Conservation (phyloP, 768 basidiomycete genomes). For the Mycena maculata region DNA sequence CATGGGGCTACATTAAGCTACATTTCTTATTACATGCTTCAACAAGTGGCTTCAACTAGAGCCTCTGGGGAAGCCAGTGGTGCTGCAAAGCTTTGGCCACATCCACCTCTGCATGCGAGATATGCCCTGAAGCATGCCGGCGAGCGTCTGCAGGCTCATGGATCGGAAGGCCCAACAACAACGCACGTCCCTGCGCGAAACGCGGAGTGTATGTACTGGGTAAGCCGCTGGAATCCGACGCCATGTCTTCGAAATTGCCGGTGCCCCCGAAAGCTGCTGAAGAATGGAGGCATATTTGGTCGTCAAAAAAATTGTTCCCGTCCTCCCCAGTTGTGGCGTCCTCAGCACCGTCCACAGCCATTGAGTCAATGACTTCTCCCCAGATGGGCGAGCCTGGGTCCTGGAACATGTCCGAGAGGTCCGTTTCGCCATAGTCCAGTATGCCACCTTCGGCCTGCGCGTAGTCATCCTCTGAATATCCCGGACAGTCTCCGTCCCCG, state of each 20-base stretch:
- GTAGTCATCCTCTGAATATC: not conserved
- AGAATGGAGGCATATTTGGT: not conserved
- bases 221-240: conserved; percentile 21
- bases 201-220: conserved; percentile 26
- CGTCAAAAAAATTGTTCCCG: not conserved
- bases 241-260: not conserved
- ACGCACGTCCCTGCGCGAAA: conserved; percentile 66
- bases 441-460: conserved; percentile 2
- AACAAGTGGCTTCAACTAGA: conserved; percentile 46
- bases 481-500: not conserved
- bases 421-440: not conserved
- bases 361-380: conserved; percentile 5
- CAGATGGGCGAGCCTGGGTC: not conserved
- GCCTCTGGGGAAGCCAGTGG: conserved; percentile 76
- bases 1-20: no score
- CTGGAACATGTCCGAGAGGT: not conserved
- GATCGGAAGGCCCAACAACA: conserved; percentile 55
- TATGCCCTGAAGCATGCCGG: conserved; percentile 30
- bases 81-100: conserved; percentile 66
- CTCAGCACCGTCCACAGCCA: conserved; percentile 2
- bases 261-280: not conserved
- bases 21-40: no score
- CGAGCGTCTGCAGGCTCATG: not conserved
- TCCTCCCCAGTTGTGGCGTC: not conserved
- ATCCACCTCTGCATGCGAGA: conserved; percentile 67